Evolutionary conservation across 2,329 filamentous ascomycete genomes (phyloP), one percentile per base, ranked within the genome.

Genomic region (Scorias spongiosa): DNA sequence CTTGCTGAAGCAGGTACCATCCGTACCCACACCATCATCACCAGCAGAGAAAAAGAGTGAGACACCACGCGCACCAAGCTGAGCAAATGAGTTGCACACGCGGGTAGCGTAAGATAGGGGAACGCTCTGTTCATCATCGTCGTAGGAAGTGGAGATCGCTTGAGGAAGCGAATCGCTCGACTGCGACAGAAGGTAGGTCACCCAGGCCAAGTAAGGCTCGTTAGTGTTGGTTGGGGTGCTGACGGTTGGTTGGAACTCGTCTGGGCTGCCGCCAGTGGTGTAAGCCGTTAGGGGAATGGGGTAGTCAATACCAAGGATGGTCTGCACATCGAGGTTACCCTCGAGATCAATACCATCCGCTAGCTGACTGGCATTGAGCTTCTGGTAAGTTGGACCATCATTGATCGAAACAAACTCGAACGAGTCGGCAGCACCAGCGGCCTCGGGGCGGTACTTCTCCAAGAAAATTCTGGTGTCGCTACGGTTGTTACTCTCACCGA

Each of bases 151-250:
- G 42, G 69, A 74, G 53, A 84, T 71, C 11, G 78, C 72, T 40
- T 76, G 71, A 0, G 80, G 79, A 2, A 84, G 64, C 14, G 73
- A 57, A 0, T 60, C 53, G n/a, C 9, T n/a, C 9, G 29, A 32
- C 15, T 79, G 69, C 1, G 62, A 59, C 1, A 80, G 67, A 2
- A 81, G 57, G 57, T 75, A 74, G 44, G 74, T 67, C 7, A 82
- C 64, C 65, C 74, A 82, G 11, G 68, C 68, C 1, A 82, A 65
- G 58, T 82, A 84, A 0, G 79, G 79, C 63, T 85, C 81, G 57
- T 84, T 84, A 50, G 67, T 69, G 57, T 78, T 70, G 18, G 49
- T 63, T 15, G 67, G 57, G 41, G 62, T 63, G 54, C 50, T 65
- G 10, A 66, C 51, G 36, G 75, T 67, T 0, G 74, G 67, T 10